Evolutionary conservation across 1,139 yeast species (phyloP), one percentile per base, ranked within the genome.

Genomic region (Arxiozyma heterogenica): DNA sequence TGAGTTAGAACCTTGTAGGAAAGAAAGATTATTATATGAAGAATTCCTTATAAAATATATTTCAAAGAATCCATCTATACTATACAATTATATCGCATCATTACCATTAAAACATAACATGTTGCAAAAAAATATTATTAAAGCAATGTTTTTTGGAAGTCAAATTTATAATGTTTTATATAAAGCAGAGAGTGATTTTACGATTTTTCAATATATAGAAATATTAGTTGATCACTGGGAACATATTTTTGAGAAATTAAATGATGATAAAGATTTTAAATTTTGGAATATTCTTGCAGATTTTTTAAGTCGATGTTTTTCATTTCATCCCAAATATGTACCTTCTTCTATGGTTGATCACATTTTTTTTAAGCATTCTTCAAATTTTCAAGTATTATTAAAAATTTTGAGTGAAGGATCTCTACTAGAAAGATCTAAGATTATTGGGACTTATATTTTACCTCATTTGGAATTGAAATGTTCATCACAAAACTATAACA

Each of bases 91-190:
- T 38, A 43, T 51, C 5, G n/a, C 20, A 15, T 11, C 30, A 23
- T 18, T 45, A 17, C 49, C 46, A n/a, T 11, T 12, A 20, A 41
- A 41, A 27, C 38, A 22, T 25, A 39, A 43, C 18, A 47, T n/a
- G 27, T 23, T 59, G 1, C 66, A 67, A 44, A 47, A 56, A 5
- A 52, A 52, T 8, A 64, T 59, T 44, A 34, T 70, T 1, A 66
- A 61, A 41, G 53, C 72, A 0, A 46, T 67, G 2, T 61, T 72
- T 42, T 71, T 71, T 58, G 75, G 75, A 1, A 71, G 75, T 54
- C 71, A 63, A 54, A 50, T 72, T 1, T 70, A 64, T 47, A 69
- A 71, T 49, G 43, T 64, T 0, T 57, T 71, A 20, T 60, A 64
- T 18, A 60, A 64, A 0, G 60, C 60, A 9, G 58, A 56, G 21